A percentile compares a stretch with the other conserved stretches of the same genome.
Conservation (phyloP, 768 basidiomycete species). For the Mycena vitilis region DNA sequence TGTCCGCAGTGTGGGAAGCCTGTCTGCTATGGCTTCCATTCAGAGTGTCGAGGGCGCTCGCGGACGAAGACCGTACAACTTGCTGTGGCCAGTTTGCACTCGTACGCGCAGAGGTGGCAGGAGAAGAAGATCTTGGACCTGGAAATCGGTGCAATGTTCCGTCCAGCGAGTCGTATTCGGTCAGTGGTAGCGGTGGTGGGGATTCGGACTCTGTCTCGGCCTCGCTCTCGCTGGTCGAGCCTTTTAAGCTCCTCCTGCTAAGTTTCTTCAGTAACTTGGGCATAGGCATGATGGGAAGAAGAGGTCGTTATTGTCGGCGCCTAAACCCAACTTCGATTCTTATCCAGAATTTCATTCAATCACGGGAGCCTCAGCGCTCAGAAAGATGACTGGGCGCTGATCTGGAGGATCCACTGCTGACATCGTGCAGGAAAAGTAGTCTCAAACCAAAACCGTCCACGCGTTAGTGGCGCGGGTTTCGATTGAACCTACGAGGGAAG, state of each 20-base stretch:
- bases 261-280: constrained; percentile 28
- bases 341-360: not conserved
- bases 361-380: not conserved
- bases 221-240: not conserved
- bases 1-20: constrained; percentile 12
- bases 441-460: too few relatives aligned
- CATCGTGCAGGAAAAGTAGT: too few relatives aligned
- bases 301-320: not conserved
- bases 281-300: constrained; percentile 40
- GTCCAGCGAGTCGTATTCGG: constrained; percentile 20
- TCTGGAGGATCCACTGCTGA: not conserved
- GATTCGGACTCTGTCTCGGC: constrained; percentile 27
- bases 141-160: not conserved
- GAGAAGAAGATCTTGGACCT: constrained; percentile 16
- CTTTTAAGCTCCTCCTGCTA: constrained; percentile 32
- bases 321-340: not conserved
- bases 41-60: not conserved
- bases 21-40: constrained; percentile 15
- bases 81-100: constrained; percentile 24
- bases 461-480: too few relatives aligned
- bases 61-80: not conserved
- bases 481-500: too few relatives aligned
- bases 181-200: constrained; percentile 18
- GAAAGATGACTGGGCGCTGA: constrained; percentile 13
- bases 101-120: constrained; percentile 4